Evolutionary conservation across 2,329 filamentous ascomycete genomes (phyloP), one percentile per base, ranked within the genome.

Genomic region (Claviceps citrina): DNA sequence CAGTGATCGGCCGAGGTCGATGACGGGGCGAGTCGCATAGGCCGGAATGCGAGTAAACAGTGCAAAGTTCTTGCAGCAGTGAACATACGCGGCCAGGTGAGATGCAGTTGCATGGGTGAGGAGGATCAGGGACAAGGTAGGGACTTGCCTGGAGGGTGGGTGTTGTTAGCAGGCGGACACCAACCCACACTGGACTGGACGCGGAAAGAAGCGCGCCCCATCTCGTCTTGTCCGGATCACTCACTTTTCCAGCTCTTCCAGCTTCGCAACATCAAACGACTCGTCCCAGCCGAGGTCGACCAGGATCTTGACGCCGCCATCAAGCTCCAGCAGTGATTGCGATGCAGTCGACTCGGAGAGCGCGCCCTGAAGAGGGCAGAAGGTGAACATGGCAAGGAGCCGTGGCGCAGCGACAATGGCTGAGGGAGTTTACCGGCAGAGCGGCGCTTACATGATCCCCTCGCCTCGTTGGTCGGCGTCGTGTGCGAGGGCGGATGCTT

Each of bases 241-340:
- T 49, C 72, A 93, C 82, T 85, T 91, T 63, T 96, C 89, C 45
- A 98, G 73, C 62, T 91, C 84, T 51, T 78, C 78, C 39, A 98
- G 74, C 66, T 84, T 82, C 46, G 74, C 73, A 25, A 76, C 74
- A 55, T 93, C 82, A 57, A 98, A 96, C 2, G 74, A 73, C 57
- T 93, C 85, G 57, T 96, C 87, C 91, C 91, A 98, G 44, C 91
- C 91, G 33, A 95, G 80, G 56, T 95, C 89, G 28, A 98, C 76
- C 40, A 98, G 72, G 39, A 98, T 77, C 61, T 96, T 96, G 63
- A 98, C 81, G 43, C 89, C 91, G 47, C 89, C 89, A 65, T 98
- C 91, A 41, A 98, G 81, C 66, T 96, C 89, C 36, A 98, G 68
- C 27, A 98, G 75, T n/a, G 91, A 96, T 59, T 95, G 86, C 47